Evolutionary conservation across 768 basidiomycete species (phyloP), one percentile per base, ranked within the genome.

Genomic region (Candolleomyces aberdarensis): DNA sequence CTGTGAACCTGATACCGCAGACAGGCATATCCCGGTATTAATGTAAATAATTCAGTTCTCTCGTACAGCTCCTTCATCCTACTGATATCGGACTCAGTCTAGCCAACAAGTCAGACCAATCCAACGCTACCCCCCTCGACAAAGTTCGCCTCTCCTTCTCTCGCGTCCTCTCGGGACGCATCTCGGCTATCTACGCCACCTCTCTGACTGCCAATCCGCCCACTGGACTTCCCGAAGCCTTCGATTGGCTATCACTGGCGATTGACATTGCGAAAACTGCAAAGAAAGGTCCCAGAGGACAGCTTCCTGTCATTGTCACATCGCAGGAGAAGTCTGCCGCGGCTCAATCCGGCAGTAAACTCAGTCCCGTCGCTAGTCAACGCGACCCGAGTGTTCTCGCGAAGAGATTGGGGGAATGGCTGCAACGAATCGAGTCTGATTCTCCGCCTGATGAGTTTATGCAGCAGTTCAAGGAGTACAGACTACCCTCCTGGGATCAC

Each of bases 51-150:
- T 15, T 17, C 32, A 31, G 39, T 13, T 60, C 44, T 54, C 31
- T 19, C 3, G 1, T 39, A 43, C n/a, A n/a, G 3, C 43, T 17
- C 46, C 14, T 3, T 11, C 0, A 32, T 29, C 14, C n/a, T n/a
- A n/a, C 47, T 47, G 14, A 26, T 44, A 17, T 50, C 44, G 40
- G 14, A 22, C 10, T 40, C 20, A 80, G 78, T 58, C 67, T 88
- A 29, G 85, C 84, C 60, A 87, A 85, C 71, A 88, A 88, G 72
- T 80, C 83, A 66, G 86, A 89, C 71, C 61, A 80, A 43, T 80
- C 85, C 13, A 78, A 80, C 61, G 76, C 79, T 39, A 75, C 83
- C 69, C 73, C 79, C 36, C 69, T 82, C 3, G 76, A 80, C 60
- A 79, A 84, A 57, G 77, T 89, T 15, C 70, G 73, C 8, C 65